Base-by-base conservation (phyloP, 768 basidiomycete species). In the Suillus occidentalis region DNA sequence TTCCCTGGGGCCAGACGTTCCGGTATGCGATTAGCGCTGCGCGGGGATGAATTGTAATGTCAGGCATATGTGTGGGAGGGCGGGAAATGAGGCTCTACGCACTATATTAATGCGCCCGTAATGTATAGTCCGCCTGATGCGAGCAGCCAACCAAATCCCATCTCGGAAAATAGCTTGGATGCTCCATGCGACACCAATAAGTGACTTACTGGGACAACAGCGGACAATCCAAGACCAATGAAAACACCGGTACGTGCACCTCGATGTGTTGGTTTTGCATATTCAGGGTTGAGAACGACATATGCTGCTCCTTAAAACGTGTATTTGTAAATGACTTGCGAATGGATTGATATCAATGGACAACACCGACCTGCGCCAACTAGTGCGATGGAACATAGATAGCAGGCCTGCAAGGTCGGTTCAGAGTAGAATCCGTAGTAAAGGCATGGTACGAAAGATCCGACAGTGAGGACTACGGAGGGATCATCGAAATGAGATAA, bases 1-100 rank as follows among this genome's bases (percentile, higher is more conserved):
- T 77, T 84, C 43, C 94, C 93, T 6, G 92, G 92, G 8, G 81
- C 78, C 66, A 88, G 77, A 45, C 87, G 82, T 71, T 96, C 94
- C 52, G 94, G 94, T 63, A 94, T 83, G 59, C 93, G 86, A 72
- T 89, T 89, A 57, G 93, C 93, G 77, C 94, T 96, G 76, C 76
- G 72, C 75, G 75, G 76, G 76, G 77, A 77, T 75, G 76, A 73
- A 76, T 70, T 66, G 37, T 50, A 50, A 65, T 63, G 64, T 76
- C 70, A 67, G 67, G 60, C 53, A 66, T 65, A 61, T 68, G 66
- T 69, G 50, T 74, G 72, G 34, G 67, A 67, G 64, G 70, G 12
- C 70, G 69, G 72, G 65, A 66, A 72, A 72, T 66, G 72, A 76
- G 72, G 72, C 63, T 2, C 40, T 67, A 83, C 92, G 76, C 81